A percentile compares a stretch with the other conserved stretches of the same genome.
Evolutionary conservation across 345 rosid genomes (phyloP).

Genomic region (Dipteronia sinensis): DNA sequence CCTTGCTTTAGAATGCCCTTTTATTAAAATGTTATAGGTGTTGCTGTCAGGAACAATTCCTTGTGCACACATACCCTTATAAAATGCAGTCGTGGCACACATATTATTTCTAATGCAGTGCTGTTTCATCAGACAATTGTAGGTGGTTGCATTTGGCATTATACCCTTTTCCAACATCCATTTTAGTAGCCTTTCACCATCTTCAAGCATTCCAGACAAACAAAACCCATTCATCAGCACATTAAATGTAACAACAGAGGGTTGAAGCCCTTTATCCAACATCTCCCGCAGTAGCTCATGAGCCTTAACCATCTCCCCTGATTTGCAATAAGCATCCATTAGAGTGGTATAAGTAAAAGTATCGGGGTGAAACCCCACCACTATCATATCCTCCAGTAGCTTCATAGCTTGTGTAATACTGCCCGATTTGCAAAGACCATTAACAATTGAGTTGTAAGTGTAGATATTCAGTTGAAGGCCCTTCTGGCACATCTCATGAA

Average conservation of each 20-base stretch:
- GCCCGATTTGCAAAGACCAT: conserved; percentile 87
- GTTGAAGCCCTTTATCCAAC: conserved; percentile 76
- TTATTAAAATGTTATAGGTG: conserved; percentile 77
- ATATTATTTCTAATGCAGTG: conserved; percentile 59
- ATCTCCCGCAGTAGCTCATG: conserved; percentile 67
- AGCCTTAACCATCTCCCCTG: conserved; percentile 69
- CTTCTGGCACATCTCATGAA: conserved; percentile 72
- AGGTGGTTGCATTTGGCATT: conserved; percentile 73
- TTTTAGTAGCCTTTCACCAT: conserved; percentile 69
- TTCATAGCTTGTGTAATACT: conserved; percentile 59
- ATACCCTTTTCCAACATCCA: conserved; percentile 91
- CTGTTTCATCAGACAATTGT: conserved; percentile 83
- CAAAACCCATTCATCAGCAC: conserved; percentile 94
- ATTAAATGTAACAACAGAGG: conserved; percentile 76
- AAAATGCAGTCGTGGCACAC: conserved; percentile 51
- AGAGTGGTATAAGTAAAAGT: conserved; percentile 73
- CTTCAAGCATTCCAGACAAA: conserved; percentile 74
- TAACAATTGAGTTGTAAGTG: conserved; percentile 75
- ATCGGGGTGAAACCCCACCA: conserved; percentile 62
- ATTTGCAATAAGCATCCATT: conserved; percentile 82
- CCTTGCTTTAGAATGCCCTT: conserved; percentile 96
- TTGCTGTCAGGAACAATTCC: conserved; percentile 73
- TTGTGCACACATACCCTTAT: conserved; percentile 55
- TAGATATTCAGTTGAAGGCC: conserved; percentile 76
- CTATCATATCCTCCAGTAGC: conserved; percentile 76